These are phyloP conservation scores for Trichoderma citrinoviride DNA, from an alignment of 2,329 filamentous ascomycete species.

Conservation along the genomic window DNA sequence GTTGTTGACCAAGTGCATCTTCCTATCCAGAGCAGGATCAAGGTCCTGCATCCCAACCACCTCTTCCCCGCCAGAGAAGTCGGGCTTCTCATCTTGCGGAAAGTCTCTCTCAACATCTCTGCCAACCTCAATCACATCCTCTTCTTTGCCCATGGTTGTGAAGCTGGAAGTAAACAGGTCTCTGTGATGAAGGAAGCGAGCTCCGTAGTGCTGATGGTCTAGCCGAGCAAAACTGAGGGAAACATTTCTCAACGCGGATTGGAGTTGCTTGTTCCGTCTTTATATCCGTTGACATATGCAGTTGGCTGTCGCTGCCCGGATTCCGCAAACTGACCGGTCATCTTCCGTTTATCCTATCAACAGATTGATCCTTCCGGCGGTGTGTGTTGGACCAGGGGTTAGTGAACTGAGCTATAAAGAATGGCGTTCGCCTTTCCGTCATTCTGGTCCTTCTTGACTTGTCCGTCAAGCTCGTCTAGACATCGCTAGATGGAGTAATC, in stretches of 20 bases:
- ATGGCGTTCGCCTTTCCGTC: neutral
- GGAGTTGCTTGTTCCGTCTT: neutral
- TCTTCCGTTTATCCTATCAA: conserved; percentile 4
- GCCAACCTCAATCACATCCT: neutral
- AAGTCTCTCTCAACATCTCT: neutral
- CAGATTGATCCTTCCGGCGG: neutral
- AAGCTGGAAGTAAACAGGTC: too few species aligned
- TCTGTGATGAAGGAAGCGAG: neutral
- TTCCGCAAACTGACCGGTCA: neutral
- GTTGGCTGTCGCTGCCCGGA: neutral
- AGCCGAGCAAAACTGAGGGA: neutral
- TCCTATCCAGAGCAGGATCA: conserved; percentile 17
- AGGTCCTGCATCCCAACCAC: conserved; percentile 15
- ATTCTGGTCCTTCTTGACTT: neutral
- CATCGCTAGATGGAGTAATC: neutral
- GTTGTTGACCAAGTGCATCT: conserved; percentile 25
- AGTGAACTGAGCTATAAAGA: conserved; percentile 1
- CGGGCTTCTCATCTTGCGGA: neutral
- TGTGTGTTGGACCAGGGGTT: neutral
- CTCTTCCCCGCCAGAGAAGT: conserved; percentile 1
- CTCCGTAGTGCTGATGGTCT: neutral
- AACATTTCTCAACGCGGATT: neutral
- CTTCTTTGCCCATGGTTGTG: conserved; percentile 1
- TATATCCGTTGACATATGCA: neutral
- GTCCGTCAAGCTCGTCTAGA: neutral